A percentile compares a stretch with the other conserved stretches of the same genome.
These are phyloP conservation scores for Tricholoma saponaceum DNA, from an alignment of 768 basidiomycete species.

Conservation along the genomic window DNA sequence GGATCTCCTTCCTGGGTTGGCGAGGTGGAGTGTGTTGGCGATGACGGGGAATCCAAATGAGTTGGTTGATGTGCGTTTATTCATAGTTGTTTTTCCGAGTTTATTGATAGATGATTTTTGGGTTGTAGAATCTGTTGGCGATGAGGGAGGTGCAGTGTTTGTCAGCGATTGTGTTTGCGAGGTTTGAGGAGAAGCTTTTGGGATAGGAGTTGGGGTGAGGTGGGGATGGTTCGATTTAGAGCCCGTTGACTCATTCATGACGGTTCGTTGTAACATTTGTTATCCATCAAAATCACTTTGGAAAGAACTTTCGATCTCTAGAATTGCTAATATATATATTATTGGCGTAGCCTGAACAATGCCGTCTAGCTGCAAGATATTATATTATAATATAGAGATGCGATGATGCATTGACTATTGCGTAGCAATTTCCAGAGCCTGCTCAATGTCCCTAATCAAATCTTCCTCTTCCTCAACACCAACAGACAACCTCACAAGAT, in stretches of 20 bases:
- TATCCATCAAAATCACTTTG: neutral
- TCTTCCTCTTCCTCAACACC: conserved; percentile 90
- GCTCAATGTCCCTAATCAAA: conserved; percentile 65
- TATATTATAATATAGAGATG: neutral
- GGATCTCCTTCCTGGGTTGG: conserved; percentile 74
- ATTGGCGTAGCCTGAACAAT: neutral
- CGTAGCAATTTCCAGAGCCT: conserved; percentile 45
- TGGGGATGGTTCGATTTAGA: neutral
- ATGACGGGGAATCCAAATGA: conserved; percentile 73
- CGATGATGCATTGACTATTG: neutral
- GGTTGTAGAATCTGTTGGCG: conserved; percentile 51
- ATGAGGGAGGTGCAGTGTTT: conserved; percentile 63
- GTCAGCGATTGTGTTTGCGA: conserved; percentile 69
- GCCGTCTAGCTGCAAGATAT: neutral
- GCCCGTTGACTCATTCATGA: too few relatives aligned
- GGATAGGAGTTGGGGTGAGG: neutral
- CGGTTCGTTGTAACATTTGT: neutral
- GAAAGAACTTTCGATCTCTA: neutral
- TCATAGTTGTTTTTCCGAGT: neutral
- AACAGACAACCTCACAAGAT: conserved; percentile 75
- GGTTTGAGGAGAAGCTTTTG: conserved; percentile 54
- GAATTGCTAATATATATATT: neutral
- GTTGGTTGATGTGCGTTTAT: conserved; percentile 67
- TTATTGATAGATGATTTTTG: neutral
- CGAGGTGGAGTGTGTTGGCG: conserved; percentile 71